phyloP scores from a whole-genome alignment of 2,329 filamentous ascomycete species.

The Paecilomyces dactylethromorphus region DNA sequence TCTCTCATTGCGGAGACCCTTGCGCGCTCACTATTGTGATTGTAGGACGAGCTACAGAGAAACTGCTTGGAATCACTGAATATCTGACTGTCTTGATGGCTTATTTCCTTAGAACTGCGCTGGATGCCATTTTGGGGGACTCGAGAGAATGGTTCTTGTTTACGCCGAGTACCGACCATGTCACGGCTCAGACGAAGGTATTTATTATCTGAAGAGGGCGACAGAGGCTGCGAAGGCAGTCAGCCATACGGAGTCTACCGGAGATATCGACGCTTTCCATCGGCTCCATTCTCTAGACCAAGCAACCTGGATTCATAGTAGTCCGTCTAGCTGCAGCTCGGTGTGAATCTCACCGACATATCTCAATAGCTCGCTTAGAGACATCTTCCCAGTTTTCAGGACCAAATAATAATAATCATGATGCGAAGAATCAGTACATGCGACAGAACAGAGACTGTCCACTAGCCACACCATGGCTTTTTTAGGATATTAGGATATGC shows the following conservation, averaged over 20 bases:
- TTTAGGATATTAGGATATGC: no score
- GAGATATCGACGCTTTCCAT: background rate
- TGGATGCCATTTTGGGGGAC: no score
- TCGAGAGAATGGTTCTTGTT: no score
- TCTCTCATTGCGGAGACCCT: no score
- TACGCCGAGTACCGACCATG: no score
- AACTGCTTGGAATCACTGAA: no score
- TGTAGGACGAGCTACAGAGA: no score
- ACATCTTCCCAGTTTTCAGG: background rate
- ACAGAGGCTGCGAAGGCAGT: background rate
- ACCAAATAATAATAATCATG: background rate
- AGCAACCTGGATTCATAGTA: background rate
- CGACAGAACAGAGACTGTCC: background rate
- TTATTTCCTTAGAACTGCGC: no score
- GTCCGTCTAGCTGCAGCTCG: background rate
- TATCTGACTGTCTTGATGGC: no score
- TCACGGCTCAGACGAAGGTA: no score
- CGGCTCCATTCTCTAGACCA: background rate
- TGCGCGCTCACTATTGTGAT: no score
- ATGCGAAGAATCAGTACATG: background rate
- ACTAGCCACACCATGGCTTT: background rate
- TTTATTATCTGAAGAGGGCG: background rate
- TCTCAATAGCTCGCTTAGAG: background rate
- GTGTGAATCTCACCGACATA: background rate
- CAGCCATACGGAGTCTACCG: background rate